Evolutionary conservation across 2,329 filamentous ascomycete genomes (phyloP), one percentile per base, ranked within the genome.

Genomic region (Lizonia empirigonia): DNA sequence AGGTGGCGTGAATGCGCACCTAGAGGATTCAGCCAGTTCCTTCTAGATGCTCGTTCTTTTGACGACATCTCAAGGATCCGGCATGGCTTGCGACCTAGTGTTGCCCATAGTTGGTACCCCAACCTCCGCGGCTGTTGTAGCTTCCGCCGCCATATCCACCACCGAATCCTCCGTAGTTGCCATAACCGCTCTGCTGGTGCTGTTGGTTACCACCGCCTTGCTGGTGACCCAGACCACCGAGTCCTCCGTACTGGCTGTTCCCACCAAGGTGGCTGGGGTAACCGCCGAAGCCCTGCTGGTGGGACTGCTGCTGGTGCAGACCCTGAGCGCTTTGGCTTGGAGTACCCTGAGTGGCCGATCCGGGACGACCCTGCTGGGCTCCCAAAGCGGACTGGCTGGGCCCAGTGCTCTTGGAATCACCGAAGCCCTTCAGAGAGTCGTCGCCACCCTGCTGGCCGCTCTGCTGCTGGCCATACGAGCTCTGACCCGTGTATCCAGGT

Each of bases 321-420:
- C 77, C 73, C 63, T 83, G 82, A 66, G 69, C 70, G 48, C 77
- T 75, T 63, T 82, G 80, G 35, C 79, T 78, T 30, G 77, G 79
- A 19, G 76, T 77, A 63, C 77, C 85, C 72, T 85, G 86, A 23
- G 82, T 81, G 7, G 84, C 83, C 29, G 84, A 86, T 33, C 82
- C 83, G 30, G 85, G 84, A 55, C 85, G 82, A 58, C 83, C 83
- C 35, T 82, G 82, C 66, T 86, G 84, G 29, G 69, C 65, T 37
- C 82, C 82, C 30, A 86, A 76, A 9, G 77, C 74, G 49, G 81
- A 82, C 20, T 84, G 84, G 58, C 83, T 85, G 22, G 85, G 83
- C 9, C 83, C 81, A 34, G 77, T 78, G 20, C 64, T 68, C 74
- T 85, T 85, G 37, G 79, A 74, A 16, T 83, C 78, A 55, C 80